Conservation (phyloP, 495 filamentous ascomycete genomes). For the Elasticomyces elasticus region DNA sequence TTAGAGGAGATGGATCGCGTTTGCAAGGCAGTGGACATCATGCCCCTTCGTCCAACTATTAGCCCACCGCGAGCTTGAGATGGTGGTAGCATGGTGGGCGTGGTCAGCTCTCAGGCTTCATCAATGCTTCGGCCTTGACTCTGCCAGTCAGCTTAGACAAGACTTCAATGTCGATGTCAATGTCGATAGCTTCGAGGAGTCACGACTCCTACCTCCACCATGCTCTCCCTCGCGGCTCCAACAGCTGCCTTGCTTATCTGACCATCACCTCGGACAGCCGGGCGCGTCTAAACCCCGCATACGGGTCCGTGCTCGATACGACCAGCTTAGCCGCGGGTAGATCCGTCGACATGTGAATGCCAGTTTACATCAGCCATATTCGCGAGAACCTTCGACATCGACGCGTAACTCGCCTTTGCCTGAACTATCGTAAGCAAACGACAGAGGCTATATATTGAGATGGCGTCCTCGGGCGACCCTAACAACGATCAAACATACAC, state of each 20-base stretch:
- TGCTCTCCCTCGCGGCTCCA: no score
- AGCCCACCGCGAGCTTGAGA: not conserved
- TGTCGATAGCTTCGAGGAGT: not conserved
- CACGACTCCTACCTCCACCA: not conserved
- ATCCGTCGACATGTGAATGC: no score
- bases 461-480: conserved; percentile 33
- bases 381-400: not conserved
- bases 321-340: no score
- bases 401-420: no score
- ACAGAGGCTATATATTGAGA: no score
- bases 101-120: not conserved
- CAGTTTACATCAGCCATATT: no score
- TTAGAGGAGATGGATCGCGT: conserved; percentile 6
- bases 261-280: no score
- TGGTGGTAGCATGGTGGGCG: not conserved
- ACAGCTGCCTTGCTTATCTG: no score
- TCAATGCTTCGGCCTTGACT: not conserved
- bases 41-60: no score
- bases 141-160: not conserved
- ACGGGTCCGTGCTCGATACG: no score
- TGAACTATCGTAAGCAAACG: no score
- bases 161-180: not conserved
- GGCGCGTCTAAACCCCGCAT: no score
- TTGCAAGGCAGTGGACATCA: not conserved
- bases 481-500: conserved; percentile 40